Conservation (phyloP, 2,329 filamentous ascomycete species). For the Elsinoe australis region DNA sequence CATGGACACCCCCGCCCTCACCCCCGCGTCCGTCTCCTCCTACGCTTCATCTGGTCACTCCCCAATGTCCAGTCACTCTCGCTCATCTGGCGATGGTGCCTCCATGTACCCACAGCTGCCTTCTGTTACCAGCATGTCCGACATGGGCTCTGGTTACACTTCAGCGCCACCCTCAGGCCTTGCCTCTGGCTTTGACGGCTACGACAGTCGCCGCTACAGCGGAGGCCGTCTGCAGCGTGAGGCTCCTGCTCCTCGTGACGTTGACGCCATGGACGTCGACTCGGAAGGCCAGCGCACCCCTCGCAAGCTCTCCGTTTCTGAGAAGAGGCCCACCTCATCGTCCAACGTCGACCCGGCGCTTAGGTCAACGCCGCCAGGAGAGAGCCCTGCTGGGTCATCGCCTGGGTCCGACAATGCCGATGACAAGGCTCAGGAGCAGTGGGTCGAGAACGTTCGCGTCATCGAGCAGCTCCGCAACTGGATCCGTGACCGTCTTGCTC, state of each 20-base stretch:
- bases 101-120: conserved; percentile 70
- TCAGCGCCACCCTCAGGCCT: conserved; percentile 62
- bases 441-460: conserved; percentile 58
- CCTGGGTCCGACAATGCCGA: conserved; percentile 29
- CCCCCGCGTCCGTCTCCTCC: conserved; percentile 66
- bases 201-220: conserved; percentile 54
- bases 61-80: conserved; percentile 59
- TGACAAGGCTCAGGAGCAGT: conserved; percentile 45
- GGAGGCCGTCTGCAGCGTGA: conserved; percentile 53
- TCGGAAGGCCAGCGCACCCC: conserved; percentile 32
- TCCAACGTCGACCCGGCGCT: conserved; percentile 33
- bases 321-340: conserved; percentile 14
- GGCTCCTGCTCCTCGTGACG: conserved; percentile 38
- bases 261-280: conserved; percentile 37
- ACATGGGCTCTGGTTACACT: conserved; percentile 50
- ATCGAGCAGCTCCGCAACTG: conserved; percentile 53
- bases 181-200: conserved; percentile 54
- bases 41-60: conserved; percentile 68
- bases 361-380: conserved; percentile 25
- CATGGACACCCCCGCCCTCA: conserved; percentile 64
- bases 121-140: conserved; percentile 59
- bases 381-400: conserved; percentile 19
- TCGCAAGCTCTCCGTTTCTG: conserved; percentile 29
- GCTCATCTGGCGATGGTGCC: conserved; percentile 52
- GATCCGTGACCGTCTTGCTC: conserved; percentile 48